A percentile compares a stretch with the other conserved stretches of the same genome.
phyloP scores from a whole-genome alignment of 1,284 basidiomycete species.

The Sporisorium graminicola region DNA sequence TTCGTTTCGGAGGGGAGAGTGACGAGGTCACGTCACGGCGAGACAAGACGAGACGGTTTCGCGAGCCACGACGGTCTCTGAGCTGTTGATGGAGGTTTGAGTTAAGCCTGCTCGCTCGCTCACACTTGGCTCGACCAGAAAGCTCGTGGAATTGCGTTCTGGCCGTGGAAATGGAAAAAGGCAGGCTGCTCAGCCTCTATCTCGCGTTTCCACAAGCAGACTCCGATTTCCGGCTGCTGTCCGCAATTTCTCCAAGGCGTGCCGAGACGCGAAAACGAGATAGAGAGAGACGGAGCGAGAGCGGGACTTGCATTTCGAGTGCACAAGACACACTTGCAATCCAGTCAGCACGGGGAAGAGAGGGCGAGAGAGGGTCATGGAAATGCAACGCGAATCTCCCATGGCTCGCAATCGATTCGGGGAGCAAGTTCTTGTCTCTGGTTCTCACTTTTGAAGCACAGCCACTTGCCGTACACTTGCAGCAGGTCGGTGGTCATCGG shows the following conservation, averaged over 20 bases:
- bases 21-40: constrained; percentile 6
- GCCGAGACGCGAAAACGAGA: not conserved
- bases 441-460: no score
- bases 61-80: not conserved
- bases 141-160: not conserved
- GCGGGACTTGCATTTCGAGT: not conserved
- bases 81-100: not conserved
- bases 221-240: constrained; percentile 6
- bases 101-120: not conserved
- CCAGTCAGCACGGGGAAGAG: not conserved
- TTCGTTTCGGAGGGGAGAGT: not conserved
- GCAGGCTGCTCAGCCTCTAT: not conserved
- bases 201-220: not conserved
- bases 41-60: no score
- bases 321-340: no score
- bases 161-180: not conserved
- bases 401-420: not conserved
- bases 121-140: not conserved
- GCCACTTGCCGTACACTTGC: not conserved
- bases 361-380: not conserved
- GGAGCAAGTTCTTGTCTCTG: not conserved
- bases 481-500: no score
- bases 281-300: not conserved
- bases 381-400: not conserved
- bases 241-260: constrained; percentile 1